A percentile compares a stretch with the other conserved stretches of the same genome.
Evolutionary conservation across 2,329 filamentous ascomycete genomes (phyloP).

Genomic region (Alternaria rosae): DNA sequence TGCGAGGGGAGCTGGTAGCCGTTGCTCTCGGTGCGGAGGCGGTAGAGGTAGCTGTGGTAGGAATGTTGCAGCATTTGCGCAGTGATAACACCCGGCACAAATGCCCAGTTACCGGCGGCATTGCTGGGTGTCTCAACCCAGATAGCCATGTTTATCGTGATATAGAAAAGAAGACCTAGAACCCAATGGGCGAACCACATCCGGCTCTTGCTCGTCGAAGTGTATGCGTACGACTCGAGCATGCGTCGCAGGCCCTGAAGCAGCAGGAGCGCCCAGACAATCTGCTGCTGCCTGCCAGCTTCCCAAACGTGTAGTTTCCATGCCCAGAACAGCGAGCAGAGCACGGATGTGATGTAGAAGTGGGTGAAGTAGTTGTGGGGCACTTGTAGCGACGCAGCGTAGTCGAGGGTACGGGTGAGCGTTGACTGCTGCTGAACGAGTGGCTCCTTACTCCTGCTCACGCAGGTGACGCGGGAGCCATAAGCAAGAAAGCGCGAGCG

Average conservation of each 20-base stretch:
- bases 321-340: slow-evolving; percentile 77
- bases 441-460: slow-evolving; percentile 7
- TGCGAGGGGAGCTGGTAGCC: slow-evolving; percentile 84
- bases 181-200: slow-evolving; percentile 91
- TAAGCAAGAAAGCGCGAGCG: slow-evolving; percentile 66
- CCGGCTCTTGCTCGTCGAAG: slow-evolving; percentile 72
- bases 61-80: slow-evolving; percentile 78
- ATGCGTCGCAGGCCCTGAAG: slow-evolving; percentile 78
- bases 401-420: slow-evolving; percentile 54
- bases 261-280: slow-evolving; percentile 76
- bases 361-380: slow-evolving; percentile 90
- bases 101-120: slow-evolving; percentile 54
- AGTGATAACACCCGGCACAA: slow-evolving; percentile 69
- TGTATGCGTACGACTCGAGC: slow-evolving; percentile 74
- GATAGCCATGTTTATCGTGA: slow-evolving; percentile 73
- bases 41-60: slow-evolving; percentile 57
- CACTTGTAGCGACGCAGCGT: slow-evolving; percentile 65
- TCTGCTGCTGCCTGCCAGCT: slow-evolving; percentile 62
- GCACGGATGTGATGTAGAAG: slow-evolving; percentile 80
- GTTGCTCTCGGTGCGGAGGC: slow-evolving; percentile 45
- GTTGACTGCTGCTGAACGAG: slow-evolving; percentile 15
- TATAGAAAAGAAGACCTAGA: slow-evolving; percentile 80
- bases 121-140: slow-evolving; percentile 78
- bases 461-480: slow-evolving; percentile 59
- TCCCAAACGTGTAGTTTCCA: slow-evolving; percentile 62